Conservation (phyloP, 805 yeast species). For the Kodamaea restingae region DNA sequence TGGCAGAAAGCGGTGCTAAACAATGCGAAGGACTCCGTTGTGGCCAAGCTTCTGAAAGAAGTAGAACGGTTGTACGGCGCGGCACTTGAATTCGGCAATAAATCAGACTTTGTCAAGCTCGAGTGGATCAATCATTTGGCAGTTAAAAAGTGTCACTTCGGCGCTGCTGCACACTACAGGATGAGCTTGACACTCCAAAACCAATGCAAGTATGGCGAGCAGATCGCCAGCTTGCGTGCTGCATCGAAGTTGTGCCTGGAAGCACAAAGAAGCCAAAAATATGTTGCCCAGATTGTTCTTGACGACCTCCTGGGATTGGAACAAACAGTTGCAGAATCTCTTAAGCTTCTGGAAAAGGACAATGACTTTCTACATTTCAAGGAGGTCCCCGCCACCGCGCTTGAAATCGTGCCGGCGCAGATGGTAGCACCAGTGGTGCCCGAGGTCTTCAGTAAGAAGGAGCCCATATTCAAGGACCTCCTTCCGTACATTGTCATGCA, state of each 20-base stretch:
- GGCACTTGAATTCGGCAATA: constrained; percentile 37
- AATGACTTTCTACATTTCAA: constrained; percentile 77
- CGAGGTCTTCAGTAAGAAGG: constrained; percentile 25
- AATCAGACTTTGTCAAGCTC: constrained; percentile 44
- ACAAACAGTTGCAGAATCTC: constrained; percentile 39
- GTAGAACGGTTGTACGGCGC: constrained; percentile 53
- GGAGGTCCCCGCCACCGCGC: constrained; percentile 49
- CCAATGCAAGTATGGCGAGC: constrained; percentile 61
- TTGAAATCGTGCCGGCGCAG: constrained; percentile 44
- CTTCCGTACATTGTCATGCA: constrained; percentile 67
- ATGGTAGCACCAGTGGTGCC: constrained; percentile 52
- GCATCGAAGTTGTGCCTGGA: constrained; percentile 37
- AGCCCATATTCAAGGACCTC: constrained; percentile 51
- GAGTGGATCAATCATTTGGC: constrained; percentile 65
- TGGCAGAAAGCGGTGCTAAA: constrained; percentile 67
- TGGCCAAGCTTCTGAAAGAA: constrained; percentile 64
- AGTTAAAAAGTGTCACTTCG: constrained; percentile 61
- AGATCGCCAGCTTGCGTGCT: constrained; percentile 52
- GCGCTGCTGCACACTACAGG: constrained; percentile 67
- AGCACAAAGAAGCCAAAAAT: constrained; percentile 39
- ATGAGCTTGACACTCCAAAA: constrained; percentile 48
- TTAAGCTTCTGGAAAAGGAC: constrained; percentile 64
- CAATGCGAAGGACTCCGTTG: constrained; percentile 50
- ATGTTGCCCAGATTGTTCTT: constrained; percentile 40
- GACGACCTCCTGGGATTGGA: constrained; percentile 53